These are phyloP conservation scores for Aureobasidium sp. DNA, from an alignment of 2,329 filamentous ascomycete species.

Conservation along the genomic window DNA sequence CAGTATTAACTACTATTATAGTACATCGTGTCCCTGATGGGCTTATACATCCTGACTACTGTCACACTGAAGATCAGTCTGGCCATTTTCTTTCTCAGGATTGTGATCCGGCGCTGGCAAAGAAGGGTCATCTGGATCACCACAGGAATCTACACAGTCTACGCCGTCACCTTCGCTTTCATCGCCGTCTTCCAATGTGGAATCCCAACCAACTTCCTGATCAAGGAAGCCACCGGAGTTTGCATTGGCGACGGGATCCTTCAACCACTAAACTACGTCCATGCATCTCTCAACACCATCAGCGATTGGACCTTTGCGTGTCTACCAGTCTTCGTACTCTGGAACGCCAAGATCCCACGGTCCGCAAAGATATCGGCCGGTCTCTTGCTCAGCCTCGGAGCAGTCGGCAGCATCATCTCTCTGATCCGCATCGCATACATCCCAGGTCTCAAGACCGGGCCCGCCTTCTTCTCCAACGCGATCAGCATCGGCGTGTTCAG, in stretches of 20 bases:
- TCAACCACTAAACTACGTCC: slow-evolving; percentile 14
- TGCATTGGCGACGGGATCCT: background rate
- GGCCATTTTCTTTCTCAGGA: slow-evolving; percentile 36
- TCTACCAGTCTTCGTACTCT: slow-evolving; percentile 24
- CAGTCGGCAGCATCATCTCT: slow-evolving; percentile 20
- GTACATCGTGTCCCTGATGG: slow-evolving; percentile 26
- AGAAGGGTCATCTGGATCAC: slow-evolving; percentile 20
- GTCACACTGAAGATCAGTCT: slow-evolving; percentile 37
- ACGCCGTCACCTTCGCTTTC: slow-evolving; percentile 26
- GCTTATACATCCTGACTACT: slow-evolving; percentile 32
- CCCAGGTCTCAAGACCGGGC: slow-evolving; percentile 15
- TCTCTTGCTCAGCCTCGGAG: slow-evolving; percentile 32
- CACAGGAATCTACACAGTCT: slow-evolving; percentile 23
- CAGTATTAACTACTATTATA: slow-evolving; percentile 22
- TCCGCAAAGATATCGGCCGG: slow-evolving; percentile 34
- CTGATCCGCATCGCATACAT: slow-evolving; percentile 21
- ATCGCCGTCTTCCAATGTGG: slow-evolving; percentile 15
- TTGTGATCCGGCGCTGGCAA: slow-evolving; percentile 32
- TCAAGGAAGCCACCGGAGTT: background rate
- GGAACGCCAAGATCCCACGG: slow-evolving; percentile 23
- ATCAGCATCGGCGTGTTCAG: slow-evolving; percentile 23
- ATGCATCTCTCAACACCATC: slow-evolving; percentile 27
- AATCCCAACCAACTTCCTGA: background rate
- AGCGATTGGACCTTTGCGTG: slow-evolving; percentile 29
- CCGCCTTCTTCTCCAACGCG: slow-evolving; percentile 20